Base-by-base conservation (phyloP, 2,329 filamentous ascomycete genomes). In the Aspergillus oerlinghausenensis region DNA sequence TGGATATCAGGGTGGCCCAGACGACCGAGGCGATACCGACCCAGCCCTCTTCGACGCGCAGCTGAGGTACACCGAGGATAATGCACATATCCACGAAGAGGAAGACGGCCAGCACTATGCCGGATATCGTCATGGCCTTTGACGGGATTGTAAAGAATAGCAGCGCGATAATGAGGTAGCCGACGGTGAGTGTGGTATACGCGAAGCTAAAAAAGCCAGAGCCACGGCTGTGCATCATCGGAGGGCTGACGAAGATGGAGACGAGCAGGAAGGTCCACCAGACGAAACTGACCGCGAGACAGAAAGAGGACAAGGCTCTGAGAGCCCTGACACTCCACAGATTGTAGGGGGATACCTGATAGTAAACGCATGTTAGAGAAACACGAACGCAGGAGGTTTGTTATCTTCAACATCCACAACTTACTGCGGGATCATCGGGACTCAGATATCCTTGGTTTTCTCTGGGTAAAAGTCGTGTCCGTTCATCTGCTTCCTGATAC, bases 221-320 rank as follows among this genome's bases (percentile, higher is more conserved):
- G 4, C 94, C 94, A 52, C 91, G 86, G 9, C 87, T 89, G 70
- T 94, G 86, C 71, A 97, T 86, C 49, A 88, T 87, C 0, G 93
- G 93, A 14, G 92, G 92, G 53, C 90, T 96, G 64, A 95, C 87
- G 75, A 99, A 99, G 63, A 88, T 86, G 55, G 90, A 91, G 17
- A 97, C 85, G n/a, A 99, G 81, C 35, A 96, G 80, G 54, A 97
- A 73, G 9, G 90, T 82, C 93, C 94, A 97, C 93, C 93, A 97
- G n/a, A 91, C 67, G 67, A 95, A 91, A 55, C 86, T 89, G 65
- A 92, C 70, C 52, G 85, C 73, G 21, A 93, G 80, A 68, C 97
- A 89, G 40, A 90, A 66, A 55, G 96, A 80, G 4, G 91, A 93
- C 59, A 94, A 73, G 69, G 87, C 90, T 70, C 92, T 85, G 54